Evolutionary conservation across 371 early-diverging fungal genomes (phyloP), one percentile per base, ranked within the genome.

Genomic region (Apophysomyces trapeziformis): DNA sequence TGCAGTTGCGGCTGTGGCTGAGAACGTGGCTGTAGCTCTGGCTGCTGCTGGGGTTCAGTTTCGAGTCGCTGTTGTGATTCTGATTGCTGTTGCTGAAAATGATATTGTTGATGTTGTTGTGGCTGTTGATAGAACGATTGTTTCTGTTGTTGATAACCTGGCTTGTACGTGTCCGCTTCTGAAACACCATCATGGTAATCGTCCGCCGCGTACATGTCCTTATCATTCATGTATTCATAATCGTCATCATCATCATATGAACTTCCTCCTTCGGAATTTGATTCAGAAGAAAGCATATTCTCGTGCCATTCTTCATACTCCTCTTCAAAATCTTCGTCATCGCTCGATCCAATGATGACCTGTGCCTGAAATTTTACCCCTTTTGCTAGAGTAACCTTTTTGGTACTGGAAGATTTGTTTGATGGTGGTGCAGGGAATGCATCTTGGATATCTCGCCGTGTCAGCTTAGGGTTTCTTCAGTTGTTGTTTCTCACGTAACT

Each of bases 311-410:
- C 76, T 59, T 79, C 73, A 60, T 70, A 78, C 57, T 81, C 80
- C 21, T 80, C 79, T 61, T 76, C 81, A 59, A 79, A 75, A 13
- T 86, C 87, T 60, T 85, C 87, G 58, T 75, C 86, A 38, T 85
- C 88, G 60, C 78, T 77, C 39, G 78, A 77, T 37, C 78, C 77
- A 61, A 75, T 71, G 38, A 84, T 78, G 13, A 81, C 72, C 64
- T 84, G 84, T 4, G 81, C 74, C 58, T 84, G 84, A 64, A 79
- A 84, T 45, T 79, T 71, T 45, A 84, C 84, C 12, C 73, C 78
- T 63, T 79, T 80, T 1, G 81, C 71, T 37, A 84, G 43, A 5
- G 76, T 80, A 1, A 84, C 84, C 21, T 79, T 84, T 37, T 65
- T 72, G 4, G 41, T 64, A 11, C 71, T 77, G 21, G 65, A 64